Conservation (phyloP, 371 early-diverging fungal genomes). For the Rhizopus arrhizus region DNA sequence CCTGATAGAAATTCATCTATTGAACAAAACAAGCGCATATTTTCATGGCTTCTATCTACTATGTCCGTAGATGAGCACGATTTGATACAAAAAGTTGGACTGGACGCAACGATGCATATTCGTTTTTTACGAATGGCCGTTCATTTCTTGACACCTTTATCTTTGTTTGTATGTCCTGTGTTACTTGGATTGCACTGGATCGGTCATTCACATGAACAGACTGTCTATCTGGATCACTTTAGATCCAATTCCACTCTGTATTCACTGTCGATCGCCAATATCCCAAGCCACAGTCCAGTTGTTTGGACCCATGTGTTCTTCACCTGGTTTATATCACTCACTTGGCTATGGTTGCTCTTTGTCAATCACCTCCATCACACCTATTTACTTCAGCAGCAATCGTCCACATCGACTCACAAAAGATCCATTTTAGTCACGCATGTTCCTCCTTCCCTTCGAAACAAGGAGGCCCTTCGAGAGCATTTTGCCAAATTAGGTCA, state of each 20-base stretch:
- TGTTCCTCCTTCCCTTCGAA: slow-evolving; percentile 43
- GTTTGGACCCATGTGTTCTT: slow-evolving; percentile 53
- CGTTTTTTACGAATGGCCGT: slow-evolving; percentile 68
- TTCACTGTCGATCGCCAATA: slow-evolving; percentile 48
- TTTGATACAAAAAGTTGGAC: slow-evolving; percentile 54
- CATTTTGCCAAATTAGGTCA: slow-evolving; percentile 48
- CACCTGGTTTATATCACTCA: slow-evolving; percentile 33
- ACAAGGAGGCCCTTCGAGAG: slow-evolving; percentile 31
- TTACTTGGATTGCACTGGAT: slow-evolving; percentile 59
- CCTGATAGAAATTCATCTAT: slow-evolving; percentile 44
- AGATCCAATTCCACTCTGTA: slow-evolving; percentile 45
- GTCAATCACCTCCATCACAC: slow-evolving; percentile 52
- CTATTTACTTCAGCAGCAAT: slow-evolving; percentile 32
- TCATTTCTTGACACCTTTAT: slow-evolving; percentile 55
- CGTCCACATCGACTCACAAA: slow-evolving; percentile 4
- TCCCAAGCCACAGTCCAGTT: slow-evolving; percentile 31
- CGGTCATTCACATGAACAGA: slow-evolving; percentile 3
- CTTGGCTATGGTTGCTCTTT: slow-evolving; percentile 55
- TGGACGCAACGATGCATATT: slow-evolving; percentile 71
- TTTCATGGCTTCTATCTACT: slow-evolving; percentile 53
- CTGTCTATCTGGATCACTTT: slow-evolving; percentile 25
- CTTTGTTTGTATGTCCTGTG: slow-evolving; percentile 48
- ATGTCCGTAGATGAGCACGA: slow-evolving; percentile 47
- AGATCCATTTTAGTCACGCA: slow-evolving; percentile 39
- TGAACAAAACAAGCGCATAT: slow-evolving; percentile 41